A percentile compares a stretch with the other conserved stretches of the same genome.
These are phyloP conservation scores for Corylus heterophylla DNA, from an alignment of 306 rosid species.

Conservation along the genomic window DNA sequence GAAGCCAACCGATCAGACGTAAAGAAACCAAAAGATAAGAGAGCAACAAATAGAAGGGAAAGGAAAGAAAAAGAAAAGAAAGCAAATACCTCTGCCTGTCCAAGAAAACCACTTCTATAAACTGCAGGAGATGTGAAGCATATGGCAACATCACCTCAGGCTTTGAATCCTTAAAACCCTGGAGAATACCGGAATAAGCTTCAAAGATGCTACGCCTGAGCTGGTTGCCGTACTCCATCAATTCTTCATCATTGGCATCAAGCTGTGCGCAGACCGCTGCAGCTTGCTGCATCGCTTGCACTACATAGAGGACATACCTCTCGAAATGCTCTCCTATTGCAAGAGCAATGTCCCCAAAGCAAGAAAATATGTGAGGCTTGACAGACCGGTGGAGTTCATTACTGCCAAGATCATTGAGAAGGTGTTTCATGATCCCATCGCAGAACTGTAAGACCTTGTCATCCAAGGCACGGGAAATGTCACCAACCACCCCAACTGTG, in stretches of 20 bases:
- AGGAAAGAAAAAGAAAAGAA: not conserved
- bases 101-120: constrained; percentile 29
- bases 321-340: constrained; percentile 40
- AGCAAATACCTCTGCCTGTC: constrained; percentile 21
- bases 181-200: constrained; percentile 43
- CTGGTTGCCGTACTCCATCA: constrained; percentile 35
- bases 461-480: constrained; percentile 37
- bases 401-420: constrained; percentile 31
- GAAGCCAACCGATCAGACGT: not conserved
- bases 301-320: constrained; percentile 35
- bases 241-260: constrained; percentile 31
- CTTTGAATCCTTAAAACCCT: constrained; percentile 36
- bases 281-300: constrained; percentile 41
- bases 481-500: constrained; percentile 45
- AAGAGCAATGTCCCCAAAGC: constrained; percentile 41
- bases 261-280: constrained; percentile 32
- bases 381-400: constrained; percentile 35
- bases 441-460: constrained; percentile 34
- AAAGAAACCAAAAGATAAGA: not conserved
- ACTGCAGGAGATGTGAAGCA: constrained; percentile 40
- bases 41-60: not conserved
- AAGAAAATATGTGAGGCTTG: constrained; percentile 42
- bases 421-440: constrained; percentile 36
- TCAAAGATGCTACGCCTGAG: constrained; percentile 43
- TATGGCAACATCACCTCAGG: constrained; percentile 40